A percentile compares a stretch with the other conserved stretches of the same genome.
Evolutionary conservation across 139 green algal genomes (phyloP).

Genomic region (Astrephomene gubernaculifera): DNA sequence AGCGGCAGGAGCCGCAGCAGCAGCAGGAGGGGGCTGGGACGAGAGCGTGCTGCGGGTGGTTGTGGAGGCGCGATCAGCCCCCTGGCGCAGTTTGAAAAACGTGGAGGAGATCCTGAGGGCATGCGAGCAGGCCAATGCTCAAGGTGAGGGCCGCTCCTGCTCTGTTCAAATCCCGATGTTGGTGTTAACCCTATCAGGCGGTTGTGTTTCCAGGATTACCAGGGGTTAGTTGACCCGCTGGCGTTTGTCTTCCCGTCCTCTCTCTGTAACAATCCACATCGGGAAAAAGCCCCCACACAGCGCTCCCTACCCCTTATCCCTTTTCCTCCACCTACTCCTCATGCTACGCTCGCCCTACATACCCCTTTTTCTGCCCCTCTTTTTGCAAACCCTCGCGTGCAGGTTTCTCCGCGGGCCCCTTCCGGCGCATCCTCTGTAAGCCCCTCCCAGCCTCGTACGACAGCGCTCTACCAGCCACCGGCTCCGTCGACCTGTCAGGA

Average conservation of each 20-base stretch:
- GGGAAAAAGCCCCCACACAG: too few species aligned
- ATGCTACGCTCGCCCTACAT: too few species aligned
- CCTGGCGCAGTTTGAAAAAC: slow-evolving; percentile 27
- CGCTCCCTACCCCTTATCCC: too few species aligned
- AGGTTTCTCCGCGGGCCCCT: slow-evolving; percentile 21
- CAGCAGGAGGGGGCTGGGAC: neutral
- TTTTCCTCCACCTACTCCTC: too few species aligned
- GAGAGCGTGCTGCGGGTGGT: slow-evolving; percentile 21
- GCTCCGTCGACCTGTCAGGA: neutral
- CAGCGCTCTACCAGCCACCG: neutral
- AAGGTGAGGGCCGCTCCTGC: neutral
- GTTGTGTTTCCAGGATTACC: too few species aligned
- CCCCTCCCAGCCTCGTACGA: neutral
- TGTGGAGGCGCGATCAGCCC: neutral
- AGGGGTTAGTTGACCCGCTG: too few species aligned
- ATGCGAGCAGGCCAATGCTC: slow-evolving; percentile 6
- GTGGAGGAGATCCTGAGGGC: neutral
- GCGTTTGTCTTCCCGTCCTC: too few species aligned
- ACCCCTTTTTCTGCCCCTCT: too few species aligned
- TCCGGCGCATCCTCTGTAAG: slow-evolving; percentile 1
- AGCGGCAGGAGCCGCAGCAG: neutral
- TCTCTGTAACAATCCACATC: too few species aligned
- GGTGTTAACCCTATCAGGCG: too few species aligned
- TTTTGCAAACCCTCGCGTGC: too few species aligned
- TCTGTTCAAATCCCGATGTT: too few species aligned